Conservation (phyloP, 495 filamentous ascomycete species). For the Acidiella bohemica region DNA sequence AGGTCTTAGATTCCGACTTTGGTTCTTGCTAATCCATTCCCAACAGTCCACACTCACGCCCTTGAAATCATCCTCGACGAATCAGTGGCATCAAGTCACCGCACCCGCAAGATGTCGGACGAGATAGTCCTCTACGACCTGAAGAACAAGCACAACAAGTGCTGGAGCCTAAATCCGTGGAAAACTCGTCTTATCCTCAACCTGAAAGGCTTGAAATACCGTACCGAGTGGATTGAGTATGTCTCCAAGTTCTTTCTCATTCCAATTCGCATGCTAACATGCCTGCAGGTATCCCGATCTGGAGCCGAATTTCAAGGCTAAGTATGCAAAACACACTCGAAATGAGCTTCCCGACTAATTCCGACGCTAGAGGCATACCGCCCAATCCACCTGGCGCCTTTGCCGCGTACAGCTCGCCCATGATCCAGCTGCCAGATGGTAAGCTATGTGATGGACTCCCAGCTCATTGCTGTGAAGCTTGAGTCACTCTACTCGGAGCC, state of each 20-base stretch:
- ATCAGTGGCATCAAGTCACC: too few relatives aligned
- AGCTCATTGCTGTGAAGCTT: conserved; percentile 36
- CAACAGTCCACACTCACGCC: too few relatives aligned
- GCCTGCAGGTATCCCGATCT: too few relatives aligned
- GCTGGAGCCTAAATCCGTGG: not conserved
- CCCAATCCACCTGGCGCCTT: conserved; percentile 29
- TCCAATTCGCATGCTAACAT: too few relatives aligned
- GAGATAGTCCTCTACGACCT: conserved; percentile 14
- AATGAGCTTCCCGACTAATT: not conserved
- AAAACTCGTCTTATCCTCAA: conserved; percentile 42
- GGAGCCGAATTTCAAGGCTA: conserved; percentile 32
- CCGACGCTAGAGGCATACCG: conserved; percentile 18
- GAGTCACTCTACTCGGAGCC: conserved; percentile 40
- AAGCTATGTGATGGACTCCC: conserved; percentile 42
- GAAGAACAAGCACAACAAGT: not conserved
- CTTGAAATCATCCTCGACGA: not conserved
- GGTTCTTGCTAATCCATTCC: too few relatives aligned
- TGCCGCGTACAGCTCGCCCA: conserved; percentile 40
- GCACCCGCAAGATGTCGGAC: conserved; percentile 3
- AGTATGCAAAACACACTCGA: not conserved
- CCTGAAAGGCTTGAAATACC: conserved; percentile 46
- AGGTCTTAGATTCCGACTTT: too few relatives aligned
- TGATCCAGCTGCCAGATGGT: conserved; percentile 36
- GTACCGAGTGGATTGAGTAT: conserved; percentile 53
- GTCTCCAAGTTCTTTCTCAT: too few relatives aligned